phyloP scores from a whole-genome alignment of 169 alveolate genomes.

The Cryptosporidium muris region DNA sequence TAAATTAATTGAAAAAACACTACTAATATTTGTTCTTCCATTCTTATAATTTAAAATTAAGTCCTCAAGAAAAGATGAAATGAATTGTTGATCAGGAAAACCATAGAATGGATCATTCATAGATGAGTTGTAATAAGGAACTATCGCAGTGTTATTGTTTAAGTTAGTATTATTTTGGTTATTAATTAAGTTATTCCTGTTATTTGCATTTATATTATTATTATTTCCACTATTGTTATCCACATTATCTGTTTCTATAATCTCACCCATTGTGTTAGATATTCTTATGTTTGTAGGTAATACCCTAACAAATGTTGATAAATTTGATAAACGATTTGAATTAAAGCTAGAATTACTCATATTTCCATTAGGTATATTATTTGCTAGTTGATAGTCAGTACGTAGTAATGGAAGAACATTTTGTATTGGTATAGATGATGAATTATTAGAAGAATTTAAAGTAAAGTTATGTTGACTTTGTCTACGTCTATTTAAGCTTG shows the following conservation, averaged over 20 bases:
- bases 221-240: background rate
- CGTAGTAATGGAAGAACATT: slow-evolving; percentile 37
- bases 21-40: background rate
- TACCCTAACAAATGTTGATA: too few relatives aligned
- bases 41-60: slow-evolving; percentile 2
- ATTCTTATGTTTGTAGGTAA: too few relatives aligned
- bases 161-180: background rate
- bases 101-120: slow-evolving; percentile 53
- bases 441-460: slow-evolving; percentile 4
- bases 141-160: background rate
- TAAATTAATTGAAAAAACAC: slow-evolving; percentile 12
- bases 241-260: too few relatives aligned
- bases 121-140: background rate
- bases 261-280: too few relatives aligned
- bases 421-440: slow-evolving; percentile 36
- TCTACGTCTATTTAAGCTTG: slow-evolving; percentile 35
- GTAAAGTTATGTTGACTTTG: background rate
- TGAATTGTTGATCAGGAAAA: slow-evolving; percentile 51
- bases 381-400: slow-evolving; percentile 39
- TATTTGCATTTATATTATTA: background rate
- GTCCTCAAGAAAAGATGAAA: slow-evolving; percentile 21
- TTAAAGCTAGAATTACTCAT: background rate
- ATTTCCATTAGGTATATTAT: slow-evolving; percentile 2
- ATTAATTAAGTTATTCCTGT: background rate
- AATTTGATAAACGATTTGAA: slow-evolving; percentile 1